phyloP scores from a whole-genome alignment of 2,329 filamentous ascomycete genomes.

The Aspergillus niger region DNA sequence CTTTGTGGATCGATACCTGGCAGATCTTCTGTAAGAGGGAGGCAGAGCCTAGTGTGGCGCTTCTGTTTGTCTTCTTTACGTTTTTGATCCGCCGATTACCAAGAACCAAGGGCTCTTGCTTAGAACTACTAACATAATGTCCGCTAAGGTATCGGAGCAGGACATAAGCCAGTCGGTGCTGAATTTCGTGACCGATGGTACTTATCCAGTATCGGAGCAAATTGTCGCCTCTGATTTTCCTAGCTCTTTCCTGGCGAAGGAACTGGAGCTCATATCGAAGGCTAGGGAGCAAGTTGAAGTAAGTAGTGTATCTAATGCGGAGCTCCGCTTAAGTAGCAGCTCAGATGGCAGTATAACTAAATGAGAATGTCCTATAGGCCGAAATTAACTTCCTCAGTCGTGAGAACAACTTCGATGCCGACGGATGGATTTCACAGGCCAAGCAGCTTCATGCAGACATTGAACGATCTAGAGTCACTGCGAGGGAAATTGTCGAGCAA shows the following conservation, averaged over 20 bases:
- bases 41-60: neutral
- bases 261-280: constrained; percentile 54
- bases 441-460: constrained; percentile 85
- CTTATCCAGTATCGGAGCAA: constrained; percentile 59
- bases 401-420: constrained; percentile 75
- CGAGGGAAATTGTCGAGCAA: constrained; percentile 76
- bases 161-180: constrained; percentile 63
- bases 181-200: constrained; percentile 60
- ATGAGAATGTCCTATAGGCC: constrained; percentile 46
- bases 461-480: constrained; percentile 73
- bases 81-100: neutral
- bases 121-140: constrained; percentile 28
- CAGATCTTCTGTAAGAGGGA: neutral
- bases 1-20: neutral
- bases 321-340: neutral
- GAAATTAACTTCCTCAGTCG: constrained; percentile 77
- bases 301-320: constrained; percentile 10
- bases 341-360: constrained; percentile 15
- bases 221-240: constrained; percentile 57
- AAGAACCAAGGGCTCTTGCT: neutral
- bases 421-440: constrained; percentile 82
- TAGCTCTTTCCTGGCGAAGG: constrained; percentile 49
- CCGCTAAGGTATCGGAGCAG: constrained; percentile 41
- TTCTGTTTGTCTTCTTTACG: neutral
- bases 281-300: constrained; percentile 59